phyloP scores from a whole-genome alignment of 2,329 filamentous ascomycete species.

The Curvularia verruculosa region DNA sequence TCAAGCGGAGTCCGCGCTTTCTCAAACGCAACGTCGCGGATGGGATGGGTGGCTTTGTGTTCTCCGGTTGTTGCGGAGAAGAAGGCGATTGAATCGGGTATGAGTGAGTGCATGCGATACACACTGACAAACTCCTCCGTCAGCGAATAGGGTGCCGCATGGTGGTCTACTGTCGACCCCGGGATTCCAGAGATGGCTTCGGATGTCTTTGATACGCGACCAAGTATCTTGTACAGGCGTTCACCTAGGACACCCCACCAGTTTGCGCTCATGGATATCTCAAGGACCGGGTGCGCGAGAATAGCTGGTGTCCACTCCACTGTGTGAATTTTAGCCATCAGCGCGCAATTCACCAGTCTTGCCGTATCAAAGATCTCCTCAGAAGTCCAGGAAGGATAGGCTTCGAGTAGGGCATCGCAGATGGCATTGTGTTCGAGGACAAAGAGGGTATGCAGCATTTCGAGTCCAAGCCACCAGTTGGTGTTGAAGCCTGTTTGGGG shows the following conservation, averaged over 20 bases:
- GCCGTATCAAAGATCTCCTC: slow-evolving; percentile 56
- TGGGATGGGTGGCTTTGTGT: slow-evolving; percentile 35
- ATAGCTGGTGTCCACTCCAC: slow-evolving; percentile 59
- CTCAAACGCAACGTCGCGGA: slow-evolving; percentile 35
- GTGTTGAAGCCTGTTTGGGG: slow-evolving; percentile 52
- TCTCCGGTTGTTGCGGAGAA: slow-evolving; percentile 37
- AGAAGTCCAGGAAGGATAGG: slow-evolving; percentile 48
- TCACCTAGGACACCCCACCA: slow-evolving; percentile 56
- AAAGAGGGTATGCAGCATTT: slow-evolving; percentile 56
- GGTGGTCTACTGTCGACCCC: slow-evolving; percentile 48
- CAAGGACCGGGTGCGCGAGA: slow-evolving; percentile 52
- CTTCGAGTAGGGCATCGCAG: slow-evolving; percentile 47
- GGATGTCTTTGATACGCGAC: slow-evolving; percentile 48
- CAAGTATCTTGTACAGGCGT: slow-evolving; percentile 50
- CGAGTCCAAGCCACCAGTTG: slow-evolving; percentile 58
- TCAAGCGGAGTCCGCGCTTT: slow-evolving; percentile 43
- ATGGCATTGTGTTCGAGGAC: slow-evolving; percentile 56
- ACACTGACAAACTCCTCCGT: slow-evolving; percentile 56
- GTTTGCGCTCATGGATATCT: slow-evolving; percentile 55
- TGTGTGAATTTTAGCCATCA: slow-evolving; percentile 60
- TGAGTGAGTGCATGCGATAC: slow-evolving; percentile 53
- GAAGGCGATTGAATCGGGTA: slow-evolving; percentile 50
- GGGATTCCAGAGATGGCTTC: slow-evolving; percentile 53
- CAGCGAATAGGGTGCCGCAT: slow-evolving; percentile 50
- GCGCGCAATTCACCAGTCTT: slow-evolving; percentile 53